Evolutionary conservation across 768 basidiomycete genomes (phyloP), one percentile per base, ranked within the genome.

Genomic region (Mycena vitilis): DNA sequence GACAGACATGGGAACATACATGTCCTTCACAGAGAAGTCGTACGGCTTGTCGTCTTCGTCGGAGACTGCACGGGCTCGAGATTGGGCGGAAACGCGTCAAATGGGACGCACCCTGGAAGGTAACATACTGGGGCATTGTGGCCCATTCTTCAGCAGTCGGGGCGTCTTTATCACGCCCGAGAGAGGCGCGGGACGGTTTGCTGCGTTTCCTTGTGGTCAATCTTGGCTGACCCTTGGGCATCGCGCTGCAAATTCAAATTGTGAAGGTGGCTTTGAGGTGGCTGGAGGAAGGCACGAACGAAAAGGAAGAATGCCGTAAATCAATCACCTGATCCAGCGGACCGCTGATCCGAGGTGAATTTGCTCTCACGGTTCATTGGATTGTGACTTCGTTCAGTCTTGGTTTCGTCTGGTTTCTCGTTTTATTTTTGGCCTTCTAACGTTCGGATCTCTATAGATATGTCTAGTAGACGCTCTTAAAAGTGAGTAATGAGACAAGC

Each of bases 121-220:
- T 60, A 5, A 2, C 11, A 40, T 69, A 69, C 3, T 12, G 9
- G 1, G 23, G 36, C 60, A 69, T 49, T 5, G 5, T 5, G 11
- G 6, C n/a, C 68, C 68, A 69, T 56, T 61, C 45, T 16, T 36
- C 22, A 0, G 23, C 40, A 9, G 59, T 65, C 1, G 68, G 68
- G 2, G 68, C 68, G 38, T 65, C 48, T 18, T 60, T 37, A 12
- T 61, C 68, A 48, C 38, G 59, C n/a, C 68, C 68, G 3, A 69
- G 54, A 25, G 63, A 1, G 2, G 16, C 6, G 0, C 22, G 20
- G 3, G 12, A 11, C 15, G 10, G 20, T 5, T 25, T 65, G 1
- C 6, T 49, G 38, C 13, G 45, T 36, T 69, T 69, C n/a, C 45
- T 56, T 22, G 8, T 3, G 25, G 63, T 61, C 45, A 49, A 52